phyloP scores from a whole-genome alignment of 768 basidiomycete species.

The Mycena amicta region DNA sequence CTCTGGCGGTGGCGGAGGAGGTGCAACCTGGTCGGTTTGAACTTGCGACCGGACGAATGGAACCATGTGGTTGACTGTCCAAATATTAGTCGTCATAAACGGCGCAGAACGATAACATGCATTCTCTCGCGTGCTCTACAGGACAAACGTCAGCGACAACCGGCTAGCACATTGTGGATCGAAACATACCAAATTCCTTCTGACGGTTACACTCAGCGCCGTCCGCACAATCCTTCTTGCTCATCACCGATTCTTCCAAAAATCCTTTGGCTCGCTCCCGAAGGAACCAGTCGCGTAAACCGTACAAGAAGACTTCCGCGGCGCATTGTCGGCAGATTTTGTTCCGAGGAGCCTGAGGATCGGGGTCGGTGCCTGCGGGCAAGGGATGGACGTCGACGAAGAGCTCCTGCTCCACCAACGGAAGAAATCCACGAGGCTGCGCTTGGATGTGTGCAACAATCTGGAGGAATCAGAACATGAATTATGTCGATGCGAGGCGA shows the following conservation, averaged over 20 bases:
- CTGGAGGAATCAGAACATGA: conserved; percentile 36
- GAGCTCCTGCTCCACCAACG: conserved; percentile 69
- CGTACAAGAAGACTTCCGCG: conserved; percentile 73
- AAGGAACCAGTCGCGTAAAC: conserved; percentile 82
- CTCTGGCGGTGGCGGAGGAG: background rate
- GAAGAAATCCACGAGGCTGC: conserved; percentile 63
- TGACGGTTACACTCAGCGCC: conserved; percentile 63
- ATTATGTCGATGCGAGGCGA: conserved; percentile 19
- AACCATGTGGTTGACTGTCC: conserved; percentile 44
- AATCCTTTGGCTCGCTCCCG: conserved; percentile 73
- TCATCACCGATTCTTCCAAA: conserved; percentile 54
- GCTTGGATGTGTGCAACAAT: conserved; percentile 62
- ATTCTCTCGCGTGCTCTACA: conserved; percentile 74
- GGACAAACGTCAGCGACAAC: conserved; percentile 12
- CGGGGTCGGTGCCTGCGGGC: conserved; percentile 54
- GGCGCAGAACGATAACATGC: conserved; percentile 43
- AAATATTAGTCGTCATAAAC: conserved; percentile 2
- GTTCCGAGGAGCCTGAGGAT: conserved; percentile 58
- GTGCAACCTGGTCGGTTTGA: background rate
- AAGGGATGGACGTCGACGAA: conserved; percentile 71
- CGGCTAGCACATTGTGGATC: conserved; percentile 1
- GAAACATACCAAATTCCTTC: conserved; percentile 62
- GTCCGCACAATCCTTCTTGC: conserved; percentile 69
- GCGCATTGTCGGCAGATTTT: conserved; percentile 75
- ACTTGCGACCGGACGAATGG: background rate